Evolutionary conservation across 345 rosid species (phyloP), one percentile per base, ranked within the genome.

Genomic region (Lagerstroemia speciosa): DNA sequence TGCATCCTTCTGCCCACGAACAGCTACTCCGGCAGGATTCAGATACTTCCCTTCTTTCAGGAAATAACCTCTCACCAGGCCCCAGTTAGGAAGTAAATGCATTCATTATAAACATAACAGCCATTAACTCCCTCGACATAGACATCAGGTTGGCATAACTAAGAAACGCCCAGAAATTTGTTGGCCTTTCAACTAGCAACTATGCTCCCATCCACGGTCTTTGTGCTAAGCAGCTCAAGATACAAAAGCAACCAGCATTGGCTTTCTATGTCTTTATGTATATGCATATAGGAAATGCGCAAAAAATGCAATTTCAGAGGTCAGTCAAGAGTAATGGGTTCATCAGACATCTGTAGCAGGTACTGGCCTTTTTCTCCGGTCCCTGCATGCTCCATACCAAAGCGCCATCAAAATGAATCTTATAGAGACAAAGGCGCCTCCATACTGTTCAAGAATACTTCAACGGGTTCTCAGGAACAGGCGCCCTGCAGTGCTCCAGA

Each of bases 401-500:
- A 30, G 20, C 63, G 15, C 63, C 6, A 29, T 14, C 29, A 58
- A 58, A 58, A 58, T 58, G 32, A 30, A 10, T 58, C 63, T 30
- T 30, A 20, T 5, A 5, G 19, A 29, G 32, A 48, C n/a, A 17
- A 16, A 37, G 6, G 53, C 16, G 12, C 33, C 62, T 27, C 33
- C 60, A n/a, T 14, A 45, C 22, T 31, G 17, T 10, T 72, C 74
- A 71, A 50, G 40, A 66, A 68, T 67, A 73, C 46, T 29, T 64
- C 48, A 62, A 45, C 22, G 46, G 67, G 68, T 46, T 40, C 50
- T 46, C 34, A 43, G 62, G 55, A 58, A 69, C 27, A 37, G 68
- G 73, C 61, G 62, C 61, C 68, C 67, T 45, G 26, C 76, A 1
- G 55, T 81, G 72, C 64, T 79, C 75, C 79, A 91, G 69, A 33